Conservation (phyloP, 2,329 filamentous ascomycete species). For the Paramyrothecium sp. region DNA sequence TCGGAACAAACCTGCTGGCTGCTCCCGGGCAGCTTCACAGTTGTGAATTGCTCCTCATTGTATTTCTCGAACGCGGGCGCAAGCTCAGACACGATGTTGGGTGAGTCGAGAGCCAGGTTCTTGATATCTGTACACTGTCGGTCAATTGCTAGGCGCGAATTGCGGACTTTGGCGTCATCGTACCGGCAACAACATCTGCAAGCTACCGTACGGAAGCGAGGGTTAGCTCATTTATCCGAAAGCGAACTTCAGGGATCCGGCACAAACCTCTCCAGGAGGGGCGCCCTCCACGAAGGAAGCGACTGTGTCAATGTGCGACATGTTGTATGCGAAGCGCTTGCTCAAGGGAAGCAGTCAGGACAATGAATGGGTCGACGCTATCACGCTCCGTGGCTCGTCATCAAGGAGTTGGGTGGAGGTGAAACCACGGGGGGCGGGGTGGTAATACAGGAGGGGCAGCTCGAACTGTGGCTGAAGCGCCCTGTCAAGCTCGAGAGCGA, state of each 20-base stretch:
- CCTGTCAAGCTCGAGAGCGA: too few species aligned
- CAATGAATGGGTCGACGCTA: not conserved
- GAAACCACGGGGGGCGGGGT: slow-evolving; percentile 2
- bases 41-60: slow-evolving; percentile 91
- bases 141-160: slow-evolving; percentile 15
- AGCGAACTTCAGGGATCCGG: slow-evolving; percentile 15
- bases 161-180: slow-evolving; percentile 10
- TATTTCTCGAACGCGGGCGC: slow-evolving; percentile 87
- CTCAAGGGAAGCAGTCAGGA: not conserved
- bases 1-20: slow-evolving; percentile 52
- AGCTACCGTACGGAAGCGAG: slow-evolving; percentile 52
- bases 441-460: not conserved
- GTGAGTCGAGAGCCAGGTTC: slow-evolving; percentile 69
- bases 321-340: slow-evolving; percentile 10
- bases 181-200: slow-evolving; percentile 84
- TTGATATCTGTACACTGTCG: slow-evolving; percentile 72
- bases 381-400: slow-evolving; percentile 3
- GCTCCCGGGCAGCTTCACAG: slow-evolving; percentile 84
- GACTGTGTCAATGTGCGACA: slow-evolving; percentile 45
- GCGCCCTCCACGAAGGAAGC: slow-evolving; percentile 91
- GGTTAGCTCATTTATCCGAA: slow-evolving; percentile 26
- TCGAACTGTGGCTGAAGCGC: not conserved
- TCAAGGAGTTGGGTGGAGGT: slow-evolving; percentile 5
- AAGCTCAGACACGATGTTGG: slow-evolving; percentile 68
- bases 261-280: slow-evolving; percentile 87